These are phyloP conservation scores for Tetrapisispora iriomotensis DNA, from an alignment of 805 yeast genomes.

Conservation along the genomic window DNA sequence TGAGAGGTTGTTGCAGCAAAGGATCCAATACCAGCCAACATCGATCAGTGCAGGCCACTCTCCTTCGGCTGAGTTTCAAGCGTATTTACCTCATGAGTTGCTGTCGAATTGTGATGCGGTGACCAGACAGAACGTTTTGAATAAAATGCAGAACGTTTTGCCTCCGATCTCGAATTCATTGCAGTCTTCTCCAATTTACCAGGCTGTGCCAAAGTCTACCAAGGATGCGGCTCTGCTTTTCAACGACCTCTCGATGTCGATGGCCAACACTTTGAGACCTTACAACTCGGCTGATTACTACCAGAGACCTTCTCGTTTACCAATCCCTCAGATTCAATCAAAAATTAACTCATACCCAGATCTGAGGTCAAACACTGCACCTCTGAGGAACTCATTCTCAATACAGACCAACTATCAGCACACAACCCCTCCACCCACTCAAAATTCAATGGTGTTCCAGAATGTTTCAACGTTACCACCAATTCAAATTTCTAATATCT, in stretches of 20 bases:
- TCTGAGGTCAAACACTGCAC: background rate
- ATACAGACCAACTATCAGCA: background rate
- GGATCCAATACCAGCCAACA: too few species aligned
- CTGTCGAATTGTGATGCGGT: conserved; percentile 12
- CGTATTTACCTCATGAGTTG: conserved; percentile 7
- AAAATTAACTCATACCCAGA: background rate
- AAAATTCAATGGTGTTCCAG: background rate
- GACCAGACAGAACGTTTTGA: conserved; percentile 13
- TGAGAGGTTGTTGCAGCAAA: too few species aligned
- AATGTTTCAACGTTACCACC: conserved; percentile 4
- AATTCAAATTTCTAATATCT: too few species aligned
- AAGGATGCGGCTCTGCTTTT: conserved; percentile 18
- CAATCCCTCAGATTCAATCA: background rate
- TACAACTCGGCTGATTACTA: too few species aligned
- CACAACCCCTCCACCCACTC: background rate
- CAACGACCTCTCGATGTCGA: conserved; percentile 15
- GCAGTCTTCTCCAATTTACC: background rate
- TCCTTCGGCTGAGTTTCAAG: background rate
- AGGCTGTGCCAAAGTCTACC: background rate
- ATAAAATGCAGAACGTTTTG: conserved; percentile 16
- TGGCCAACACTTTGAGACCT: conserved; percentile 6
- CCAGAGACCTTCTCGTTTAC: too few species aligned
- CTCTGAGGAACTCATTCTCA: background rate
- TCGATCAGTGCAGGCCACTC: background rate
- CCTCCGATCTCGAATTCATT: conserved; percentile 8